Evolutionary conservation across 169 alveolate genomes (phyloP).

Genomic region (Cryptosporidium viatorum): DNA sequence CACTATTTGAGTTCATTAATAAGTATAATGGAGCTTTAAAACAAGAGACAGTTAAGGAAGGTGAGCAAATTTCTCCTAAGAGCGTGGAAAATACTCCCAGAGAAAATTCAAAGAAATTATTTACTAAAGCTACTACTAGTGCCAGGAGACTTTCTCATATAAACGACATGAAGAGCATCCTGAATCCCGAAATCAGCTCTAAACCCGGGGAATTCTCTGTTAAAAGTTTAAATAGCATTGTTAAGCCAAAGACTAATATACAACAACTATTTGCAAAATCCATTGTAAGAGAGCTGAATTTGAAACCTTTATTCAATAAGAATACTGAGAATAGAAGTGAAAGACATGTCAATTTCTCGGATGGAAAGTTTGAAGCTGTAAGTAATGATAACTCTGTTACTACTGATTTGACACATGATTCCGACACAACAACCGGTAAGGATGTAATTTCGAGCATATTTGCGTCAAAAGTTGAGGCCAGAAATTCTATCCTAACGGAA

Average conservation of each 20-base stretch:
- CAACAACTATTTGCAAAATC: conserved; percentile 50
- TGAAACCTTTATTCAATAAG: conserved; percentile 55
- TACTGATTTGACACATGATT: too few relatives aligned
- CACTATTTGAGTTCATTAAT: conserved; percentile 15
- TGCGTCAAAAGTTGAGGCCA: background rate
- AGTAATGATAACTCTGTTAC: background rate
- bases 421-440: background rate
- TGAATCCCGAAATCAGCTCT: background rate
- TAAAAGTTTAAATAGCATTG: background rate
- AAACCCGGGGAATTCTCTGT: background rate
- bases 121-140: background rate
- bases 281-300: conserved; percentile 36
- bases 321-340: background rate
- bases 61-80: conserved; percentile 34
- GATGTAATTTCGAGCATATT: too few relatives aligned
- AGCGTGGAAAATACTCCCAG: conserved; percentile 18
- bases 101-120: background rate
- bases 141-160: conserved; percentile 26
- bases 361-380: background rate
- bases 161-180: conserved; percentile 3
- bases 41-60: conserved; percentile 16
- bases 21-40: conserved; percentile 24
- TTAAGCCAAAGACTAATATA: background rate
- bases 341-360: conserved; percentile 3
- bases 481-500: background rate